Evolutionary conservation across 495 filamentous ascomycete genomes (phyloP).

Genomic region (Tuber indicum): DNA sequence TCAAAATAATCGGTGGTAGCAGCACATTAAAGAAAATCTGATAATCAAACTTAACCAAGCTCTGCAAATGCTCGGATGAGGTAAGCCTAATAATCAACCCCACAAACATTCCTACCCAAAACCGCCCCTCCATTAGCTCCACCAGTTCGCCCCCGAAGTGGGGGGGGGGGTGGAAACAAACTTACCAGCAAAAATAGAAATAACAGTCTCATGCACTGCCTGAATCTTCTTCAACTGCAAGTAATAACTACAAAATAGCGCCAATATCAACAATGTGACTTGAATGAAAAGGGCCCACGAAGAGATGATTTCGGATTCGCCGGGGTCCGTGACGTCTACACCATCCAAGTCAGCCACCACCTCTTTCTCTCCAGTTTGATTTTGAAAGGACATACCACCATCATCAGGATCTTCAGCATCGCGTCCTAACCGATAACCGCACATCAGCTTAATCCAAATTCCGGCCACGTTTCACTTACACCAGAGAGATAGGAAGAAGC

Average conservation of each 20-base stretch:
- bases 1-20: constrained; percentile 92
- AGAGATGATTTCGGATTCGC: constrained; percentile 81
- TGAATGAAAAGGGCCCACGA: constrained; percentile 97
- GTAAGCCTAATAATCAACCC: constrained; percentile 80
- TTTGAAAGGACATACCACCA: constrained; percentile 25
- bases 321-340: constrained; percentile 44
- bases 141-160: neutral
- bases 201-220: constrained; percentile 93
- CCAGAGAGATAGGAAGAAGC: neutral
- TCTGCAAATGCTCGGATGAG: constrained; percentile 70
- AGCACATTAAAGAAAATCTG: constrained; percentile 99
- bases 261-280: constrained; percentile 83
- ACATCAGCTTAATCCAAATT: constrained; percentile 13
- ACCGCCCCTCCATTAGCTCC: neutral
- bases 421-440: constrained; percentile 24
- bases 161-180: constrained; percentile 8
- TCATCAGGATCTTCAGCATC: constrained; percentile 39
- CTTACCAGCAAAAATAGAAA: constrained; percentile 94
- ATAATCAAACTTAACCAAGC: constrained; percentile 90
- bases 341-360: constrained; percentile 11
- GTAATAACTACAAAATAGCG: constrained; percentile 94
- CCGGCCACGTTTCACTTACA: constrained; percentile 2
- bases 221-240: constrained; percentile 92
- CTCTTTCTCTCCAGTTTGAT: neutral
- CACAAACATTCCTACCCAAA: constrained; percentile 76